Conservation (phyloP, 306 rosid species). For the Delonix regia region DNA sequence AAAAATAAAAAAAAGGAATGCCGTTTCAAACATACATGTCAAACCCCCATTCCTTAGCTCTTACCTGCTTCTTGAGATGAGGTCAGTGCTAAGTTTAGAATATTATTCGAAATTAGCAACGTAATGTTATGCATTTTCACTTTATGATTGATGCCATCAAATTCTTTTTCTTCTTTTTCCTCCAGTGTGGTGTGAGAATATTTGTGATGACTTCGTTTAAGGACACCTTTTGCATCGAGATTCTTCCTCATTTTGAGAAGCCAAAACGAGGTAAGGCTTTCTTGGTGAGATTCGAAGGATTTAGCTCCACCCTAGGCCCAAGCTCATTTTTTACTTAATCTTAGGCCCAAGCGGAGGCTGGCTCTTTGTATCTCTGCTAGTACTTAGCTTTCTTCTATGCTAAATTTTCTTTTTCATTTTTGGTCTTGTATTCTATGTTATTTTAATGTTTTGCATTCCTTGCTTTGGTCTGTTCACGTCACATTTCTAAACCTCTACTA, state of each 20-base stretch:
- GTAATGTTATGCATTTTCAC: conserved; percentile 23
- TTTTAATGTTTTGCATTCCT: background rate
- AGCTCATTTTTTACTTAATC: background rate
- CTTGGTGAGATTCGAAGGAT: background rate
- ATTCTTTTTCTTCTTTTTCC: conserved; percentile 25
- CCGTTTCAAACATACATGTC: too few relatives aligned
- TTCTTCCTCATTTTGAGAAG: conserved; percentile 68
- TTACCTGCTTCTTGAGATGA: conserved; percentile 6
- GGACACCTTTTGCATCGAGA: conserved; percentile 84
- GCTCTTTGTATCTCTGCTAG: background rate
- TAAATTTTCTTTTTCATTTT: background rate
- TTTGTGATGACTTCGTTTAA: conserved; percentile 85
- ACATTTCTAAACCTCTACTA: too few relatives aligned
- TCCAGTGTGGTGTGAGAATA: conserved; percentile 73
- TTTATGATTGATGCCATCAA: conserved; percentile 25
- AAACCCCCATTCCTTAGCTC: background rate
- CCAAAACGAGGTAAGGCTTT: conserved; percentile 65
- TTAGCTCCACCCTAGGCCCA: background rate
- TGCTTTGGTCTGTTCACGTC: too few relatives aligned
- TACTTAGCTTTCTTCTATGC: background rate
- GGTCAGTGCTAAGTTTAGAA: conserved; percentile 21
- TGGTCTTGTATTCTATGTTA: background rate
- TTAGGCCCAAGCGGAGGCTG: background rate
- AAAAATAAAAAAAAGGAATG: too few relatives aligned
- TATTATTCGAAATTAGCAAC: conserved; percentile 15